Evolutionary conservation across 306 rosid genomes (phyloP).

Genomic region (Argentina anserina): DNA sequence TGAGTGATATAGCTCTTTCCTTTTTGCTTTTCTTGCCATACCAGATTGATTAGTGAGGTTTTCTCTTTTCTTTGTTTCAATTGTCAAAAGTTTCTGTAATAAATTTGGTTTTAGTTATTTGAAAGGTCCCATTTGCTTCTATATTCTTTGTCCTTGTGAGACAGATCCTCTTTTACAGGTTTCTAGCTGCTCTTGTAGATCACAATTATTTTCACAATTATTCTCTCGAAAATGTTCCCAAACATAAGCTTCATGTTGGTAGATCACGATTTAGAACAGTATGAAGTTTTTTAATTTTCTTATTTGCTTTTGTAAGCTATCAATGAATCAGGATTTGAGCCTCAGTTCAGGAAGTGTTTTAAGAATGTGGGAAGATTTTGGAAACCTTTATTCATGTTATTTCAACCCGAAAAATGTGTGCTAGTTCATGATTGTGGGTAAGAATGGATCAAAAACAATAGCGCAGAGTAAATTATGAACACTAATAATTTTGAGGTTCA

Average conservation of each 20-base stretch:
- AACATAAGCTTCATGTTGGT: not conserved
- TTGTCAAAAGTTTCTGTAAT: constrained; percentile 21
- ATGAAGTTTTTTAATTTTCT: no score
- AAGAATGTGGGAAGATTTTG: no score
- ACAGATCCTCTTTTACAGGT: not conserved
- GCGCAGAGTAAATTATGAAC: no score
- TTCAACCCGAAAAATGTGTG: no score
- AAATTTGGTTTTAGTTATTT: constrained; percentile 24
- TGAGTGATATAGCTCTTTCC: constrained; percentile 31
- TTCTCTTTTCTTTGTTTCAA: not conserved
- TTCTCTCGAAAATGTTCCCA: not conserved
- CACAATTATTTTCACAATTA: no score
- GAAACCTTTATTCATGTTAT: no score
- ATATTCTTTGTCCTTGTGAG: not conserved
- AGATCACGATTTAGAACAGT: not conserved
- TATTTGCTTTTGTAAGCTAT: no score
- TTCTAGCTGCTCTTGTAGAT: not conserved
- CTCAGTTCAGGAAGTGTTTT: no score
- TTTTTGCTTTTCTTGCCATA: constrained; percentile 31
- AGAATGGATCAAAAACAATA: no score
- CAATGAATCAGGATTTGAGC: no score
- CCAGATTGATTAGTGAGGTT: constrained; percentile 38
- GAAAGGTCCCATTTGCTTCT: not conserved
- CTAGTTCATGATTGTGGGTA: no score
- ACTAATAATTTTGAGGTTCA: no score